phyloP scores from a whole-genome alignment of 345 rosid species.

The Iberis pinnata region DNA sequence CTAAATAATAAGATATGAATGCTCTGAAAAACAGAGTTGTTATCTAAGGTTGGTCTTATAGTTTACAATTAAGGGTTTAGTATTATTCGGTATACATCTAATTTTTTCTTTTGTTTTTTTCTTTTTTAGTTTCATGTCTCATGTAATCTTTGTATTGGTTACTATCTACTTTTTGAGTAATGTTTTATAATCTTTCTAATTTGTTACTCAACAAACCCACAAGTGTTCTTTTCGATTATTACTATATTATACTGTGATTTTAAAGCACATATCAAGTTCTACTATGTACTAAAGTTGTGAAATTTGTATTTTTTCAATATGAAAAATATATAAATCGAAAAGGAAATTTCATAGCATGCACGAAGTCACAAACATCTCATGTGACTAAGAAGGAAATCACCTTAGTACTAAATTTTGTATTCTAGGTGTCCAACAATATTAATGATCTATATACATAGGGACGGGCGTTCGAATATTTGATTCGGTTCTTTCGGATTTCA shows the following conservation, averaged over 20 bases:
- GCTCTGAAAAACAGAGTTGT: neutral
- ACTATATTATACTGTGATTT: too few relatives aligned
- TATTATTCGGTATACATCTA: constrained; percentile 25
- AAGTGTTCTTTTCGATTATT: neutral
- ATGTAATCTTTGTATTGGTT: constrained; percentile 13
- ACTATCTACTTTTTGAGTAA: constrained; percentile 5
- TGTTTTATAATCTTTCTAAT: neutral
- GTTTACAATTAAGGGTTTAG: constrained; percentile 22
- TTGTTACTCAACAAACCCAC: neutral
- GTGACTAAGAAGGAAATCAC: constrained; percentile 24
- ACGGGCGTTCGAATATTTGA: too few relatives aligned
- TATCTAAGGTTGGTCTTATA: constrained; percentile 10
- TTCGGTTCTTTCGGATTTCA: too few relatives aligned
- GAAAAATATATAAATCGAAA: too few relatives aligned
- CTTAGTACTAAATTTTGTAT: constrained; percentile 2
- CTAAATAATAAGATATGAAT: constrained; percentile 3
- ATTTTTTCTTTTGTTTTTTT: neutral
- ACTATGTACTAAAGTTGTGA: too few relatives aligned
- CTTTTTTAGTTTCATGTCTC: neutral
- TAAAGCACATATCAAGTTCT: too few relatives aligned
- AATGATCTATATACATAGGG: constrained; percentile 26
- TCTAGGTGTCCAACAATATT: constrained; percentile 22
- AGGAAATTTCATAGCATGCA: constrained; percentile 19
- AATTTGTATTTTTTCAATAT: too few relatives aligned
- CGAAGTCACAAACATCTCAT: constrained; percentile 30